phyloP scores from a whole-genome alignment of 2,329 filamentous ascomycete species.

The Pseudogymnoascus sp. region DNA sequence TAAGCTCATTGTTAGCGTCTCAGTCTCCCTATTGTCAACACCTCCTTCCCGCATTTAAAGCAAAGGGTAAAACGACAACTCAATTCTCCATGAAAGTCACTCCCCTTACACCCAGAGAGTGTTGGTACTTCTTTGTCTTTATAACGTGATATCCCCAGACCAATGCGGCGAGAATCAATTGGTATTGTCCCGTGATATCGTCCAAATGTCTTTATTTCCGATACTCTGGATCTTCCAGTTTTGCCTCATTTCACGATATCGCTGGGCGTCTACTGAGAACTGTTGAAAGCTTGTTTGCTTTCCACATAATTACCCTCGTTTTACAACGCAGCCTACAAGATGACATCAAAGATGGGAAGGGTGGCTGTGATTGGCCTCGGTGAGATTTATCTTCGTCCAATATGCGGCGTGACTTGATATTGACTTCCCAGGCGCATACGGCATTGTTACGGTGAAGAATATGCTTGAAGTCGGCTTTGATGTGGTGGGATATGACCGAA shows the following conservation, averaged over 20 bases:
- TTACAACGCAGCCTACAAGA: not conserved
- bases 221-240: not conserved
- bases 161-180: not conserved
- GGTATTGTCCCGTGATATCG: not conserved
- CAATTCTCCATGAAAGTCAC: not conserved
- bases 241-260: not conserved
- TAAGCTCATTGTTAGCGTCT: not conserved
- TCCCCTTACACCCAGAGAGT: not conserved
- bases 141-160: not conserved
- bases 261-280: too few relatives aligned
- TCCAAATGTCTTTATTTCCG: not conserved
- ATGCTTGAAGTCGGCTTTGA: constrained; percentile 36
- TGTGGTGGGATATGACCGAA: constrained; percentile 33
- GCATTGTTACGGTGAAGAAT: constrained; percentile 26
- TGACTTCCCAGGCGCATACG: constrained; percentile 9
- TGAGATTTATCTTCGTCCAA: not conserved
- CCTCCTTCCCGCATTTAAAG: not conserved
- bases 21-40: not conserved
- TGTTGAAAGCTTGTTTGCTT: not conserved
- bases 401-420: not conserved
- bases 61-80: not conserved
- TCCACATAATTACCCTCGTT: not conserved
- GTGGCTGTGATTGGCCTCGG: constrained; percentile 23
- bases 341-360: not conserved
- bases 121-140: not conserved